Base-by-base conservation (phyloP, 2,329 filamentous ascomycete genomes). In the Aureobasidium sp. region DNA sequence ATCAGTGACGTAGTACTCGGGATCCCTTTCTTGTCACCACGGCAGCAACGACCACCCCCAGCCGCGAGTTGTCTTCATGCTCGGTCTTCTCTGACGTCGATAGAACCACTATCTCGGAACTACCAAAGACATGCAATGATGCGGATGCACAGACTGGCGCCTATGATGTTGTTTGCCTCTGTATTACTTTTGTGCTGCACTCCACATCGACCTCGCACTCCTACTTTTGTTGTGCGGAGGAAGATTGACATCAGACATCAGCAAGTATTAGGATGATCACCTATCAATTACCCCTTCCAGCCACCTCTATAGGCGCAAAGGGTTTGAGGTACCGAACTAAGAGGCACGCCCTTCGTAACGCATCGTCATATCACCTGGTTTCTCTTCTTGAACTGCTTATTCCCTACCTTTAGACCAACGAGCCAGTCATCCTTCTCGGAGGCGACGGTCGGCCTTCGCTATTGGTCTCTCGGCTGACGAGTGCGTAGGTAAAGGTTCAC, bases 111-210 rank as follows among this genome's bases (percentile, higher is more conserved):
- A 36, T 8, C 14, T 45, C 21, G 57, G 57, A 11, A 39, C 21
- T 9, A 16, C 4, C 21, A n/a, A 50, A 49, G 44, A 50, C 42
- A 49, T 54, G 27, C 50, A 32, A 54, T 48, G 27, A 48, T 25
- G 16, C 8, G 11, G 57, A 44, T 59, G 45, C 44, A 50, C 57
- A 59, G 44, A 50, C 53, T 57, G 29, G 21, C 27, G 29, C 45
- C 57, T 50, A 59, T 59, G 57, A 59, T 59, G 57, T 50, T 59
- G 34, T 49, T 59, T 59, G 55, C 57, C 27, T 50, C 57, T 50
- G 54, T 59, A 41, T 59, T 59, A 50, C 45, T 59, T 59, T 59
- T 49, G 44, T 59, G 44, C 45, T 42, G 44, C 57, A 49, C 57
- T 50, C 57, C 57, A 50, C 57, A 11, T 59, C 45, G 14, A 59